Base-by-base conservation (phyloP, 2,329 filamentous ascomycete genomes). In the Basipetospora chlamydospora region DNA sequence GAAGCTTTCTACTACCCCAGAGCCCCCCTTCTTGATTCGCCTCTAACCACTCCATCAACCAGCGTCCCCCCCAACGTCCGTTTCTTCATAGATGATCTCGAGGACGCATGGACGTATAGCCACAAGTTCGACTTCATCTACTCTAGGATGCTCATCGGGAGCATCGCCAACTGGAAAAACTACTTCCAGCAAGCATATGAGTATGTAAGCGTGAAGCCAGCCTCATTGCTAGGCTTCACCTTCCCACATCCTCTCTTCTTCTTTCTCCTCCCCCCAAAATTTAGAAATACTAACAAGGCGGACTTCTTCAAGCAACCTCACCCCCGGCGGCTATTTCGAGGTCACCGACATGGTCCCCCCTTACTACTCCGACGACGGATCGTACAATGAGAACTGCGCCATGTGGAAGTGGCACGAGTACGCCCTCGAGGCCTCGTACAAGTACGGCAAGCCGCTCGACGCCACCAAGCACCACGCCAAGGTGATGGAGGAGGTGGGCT, bases 401-500 rank as follows among this genome's bases (percentile, higher is more conserved):
- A 37, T 58, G 1, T 34, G 48, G 3, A 42, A 48, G 13, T 56
- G 53, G 47, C 49, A 47, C 0, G 34, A 43, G 17, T 30, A 47
- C 1, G 52, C 59, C 30, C 39, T 55, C 0, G 44, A 58, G 32
- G 48, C 51, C 3, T 51, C 51, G 3, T 41, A 36, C 3, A 47
- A 49, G 2, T 42, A 58, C 7, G 49, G 51, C 1, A 50, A 57
- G 2, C 44, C 49, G 1, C 45, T 50, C 8, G 43, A 49, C 23
- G 52, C 49, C 16, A 51, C 49, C 0, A 44, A 44, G 0, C 30
- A 39, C 1, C 57, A 56, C 34, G 51, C 49, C 33, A 43, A 51
- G 28, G 57, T 60, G 37, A 56, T 74, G 45, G 50, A 54, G 3
- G 63, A 65, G 10, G 67, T 62, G 0, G 72, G 72, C 1, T 75